Evolutionary conservation across 495 filamentous ascomycete species (phyloP), one percentile per base, ranked within the genome.

Genomic region (Trypethelium eluteriae): DNA sequence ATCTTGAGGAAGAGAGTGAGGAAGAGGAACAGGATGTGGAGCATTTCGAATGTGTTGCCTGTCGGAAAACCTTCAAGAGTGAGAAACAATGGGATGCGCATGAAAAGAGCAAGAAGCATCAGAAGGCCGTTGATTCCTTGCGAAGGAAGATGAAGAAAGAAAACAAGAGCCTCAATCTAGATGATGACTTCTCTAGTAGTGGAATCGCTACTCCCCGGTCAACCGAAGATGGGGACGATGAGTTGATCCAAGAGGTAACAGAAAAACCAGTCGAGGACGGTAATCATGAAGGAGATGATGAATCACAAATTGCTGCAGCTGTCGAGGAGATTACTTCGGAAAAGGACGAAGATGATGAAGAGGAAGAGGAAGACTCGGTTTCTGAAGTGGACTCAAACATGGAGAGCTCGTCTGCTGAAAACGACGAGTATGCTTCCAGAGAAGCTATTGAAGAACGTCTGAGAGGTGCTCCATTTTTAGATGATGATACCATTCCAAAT

Each of bases 101-200:
- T 72, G 93, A 98, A 78, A 89, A 88, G 76, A 96, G 92, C 79
- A 98, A 96, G 74, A 98, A 97, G 74, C 94, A 99, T 72, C 72
- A 86, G 56, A 96, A 95, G 73, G 89, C 90, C 2, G 83, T 96
- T 4, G 85, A 91, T 67, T 84, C 91, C 68, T 75, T 99, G 44
- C 85, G 83, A 70, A 81, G 85, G 71, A 86, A 93, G 75, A 97
- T 99, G 93, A 82, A 79, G 69, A 83, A 86, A 69, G 86, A 99
- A 66, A 85, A 93, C 72, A 77, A 80, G 59, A 75, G 75, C 39
- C 73, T 91, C 4, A 78, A 86, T 63, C 75, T 93, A 7, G 77
- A 84, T 65, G 70, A 74, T 18, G 74, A 75, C 39, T 63, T 66
- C 41, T 41, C 57, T 2, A 71, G 70, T 41, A 75, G 74, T 59